These are phyloP conservation scores for Colletotrichum australisinense DNA, from an alignment of 2,329 filamentous ascomycete species.

Conservation along the genomic window DNA sequence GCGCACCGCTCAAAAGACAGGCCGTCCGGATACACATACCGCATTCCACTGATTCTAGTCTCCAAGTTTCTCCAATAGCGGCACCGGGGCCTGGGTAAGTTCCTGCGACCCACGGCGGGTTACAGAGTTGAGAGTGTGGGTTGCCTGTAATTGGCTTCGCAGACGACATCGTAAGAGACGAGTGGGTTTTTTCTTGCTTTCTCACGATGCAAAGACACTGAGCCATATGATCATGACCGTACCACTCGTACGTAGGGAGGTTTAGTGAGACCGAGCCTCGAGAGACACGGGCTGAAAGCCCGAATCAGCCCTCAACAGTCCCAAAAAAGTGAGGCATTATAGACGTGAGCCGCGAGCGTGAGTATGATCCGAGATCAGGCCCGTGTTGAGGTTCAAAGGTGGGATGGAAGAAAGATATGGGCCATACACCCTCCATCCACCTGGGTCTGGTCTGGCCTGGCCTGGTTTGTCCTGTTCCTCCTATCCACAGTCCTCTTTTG, in stretches of 20 bases:
- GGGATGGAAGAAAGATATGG: background rate
- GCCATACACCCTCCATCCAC: background rate
- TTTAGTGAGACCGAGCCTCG: background rate
- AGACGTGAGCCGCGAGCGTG: background rate
- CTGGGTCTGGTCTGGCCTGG: constrained; percentile 16
- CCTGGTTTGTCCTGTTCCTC: constrained; percentile 10
- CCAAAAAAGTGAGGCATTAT: background rate
- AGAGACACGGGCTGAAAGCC: background rate
- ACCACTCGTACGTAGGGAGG: background rate
- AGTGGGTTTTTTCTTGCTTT: background rate
- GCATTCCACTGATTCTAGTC: background rate
- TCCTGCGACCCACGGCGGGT: constrained; percentile 16
- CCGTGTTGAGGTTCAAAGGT: background rate
- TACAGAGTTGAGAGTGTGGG: constrained; percentile 21
- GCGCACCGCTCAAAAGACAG: constrained; percentile 2
- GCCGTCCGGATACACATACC: background rate
- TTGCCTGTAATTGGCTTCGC: constrained; percentile 1
- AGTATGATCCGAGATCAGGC: background rate
- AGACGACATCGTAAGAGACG: background rate
- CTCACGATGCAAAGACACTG: background rate
- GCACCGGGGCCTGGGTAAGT: background rate
- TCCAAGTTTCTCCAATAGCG: background rate
- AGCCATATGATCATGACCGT: background rate
- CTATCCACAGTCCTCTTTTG: background rate
- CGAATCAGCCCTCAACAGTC: background rate